These are phyloP conservation scores for Schwanniomyces occidentalis DNA, from an alignment of 805 yeast species.

Conservation along the genomic window DNA sequence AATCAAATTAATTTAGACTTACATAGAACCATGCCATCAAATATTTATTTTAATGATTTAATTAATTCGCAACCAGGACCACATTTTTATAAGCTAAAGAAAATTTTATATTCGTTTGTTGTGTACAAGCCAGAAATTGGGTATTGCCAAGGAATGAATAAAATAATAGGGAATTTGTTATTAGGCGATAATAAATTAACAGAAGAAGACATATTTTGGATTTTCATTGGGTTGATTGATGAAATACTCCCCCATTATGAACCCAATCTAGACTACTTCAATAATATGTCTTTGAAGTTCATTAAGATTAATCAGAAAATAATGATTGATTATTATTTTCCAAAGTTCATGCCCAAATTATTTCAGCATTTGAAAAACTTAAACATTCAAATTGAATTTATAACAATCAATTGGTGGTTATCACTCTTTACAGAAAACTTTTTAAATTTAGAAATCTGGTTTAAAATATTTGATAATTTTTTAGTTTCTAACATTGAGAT, in stretches of 20 bases:
- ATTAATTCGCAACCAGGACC: slow-evolving; percentile 50
- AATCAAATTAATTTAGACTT: slow-evolving; percentile 54
- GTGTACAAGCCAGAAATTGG: slow-evolving; percentile 50
- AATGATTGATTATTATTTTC: slow-evolving; percentile 31
- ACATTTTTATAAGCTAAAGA: slow-evolving; percentile 46
- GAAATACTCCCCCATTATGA: slow-evolving; percentile 49
- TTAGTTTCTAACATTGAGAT: slow-evolving; percentile 33
- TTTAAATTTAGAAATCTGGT: slow-evolving; percentile 51
- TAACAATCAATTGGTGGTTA: slow-evolving; percentile 59
- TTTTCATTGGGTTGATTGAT: slow-evolving; percentile 48
- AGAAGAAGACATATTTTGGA: slow-evolving; percentile 55
- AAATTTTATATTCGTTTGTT: slow-evolving; percentile 51
- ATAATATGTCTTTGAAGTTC: slow-evolving; percentile 14
- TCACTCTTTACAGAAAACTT: slow-evolving; percentile 51
- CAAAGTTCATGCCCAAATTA: slow-evolving; percentile 40
- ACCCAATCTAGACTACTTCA: slow-evolving; percentile 21
- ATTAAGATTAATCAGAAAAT: slow-evolving; percentile 43
- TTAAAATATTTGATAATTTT: slow-evolving; percentile 52
- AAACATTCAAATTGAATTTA: slow-evolving; percentile 47
- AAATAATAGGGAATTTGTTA: slow-evolving; percentile 53
- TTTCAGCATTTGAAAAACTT: slow-evolving; percentile 30
- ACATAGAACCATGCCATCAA: slow-evolving; percentile 55
- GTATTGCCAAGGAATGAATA: slow-evolving; percentile 63
- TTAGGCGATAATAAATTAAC: slow-evolving; percentile 25
- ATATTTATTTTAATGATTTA: slow-evolving; percentile 45